Base-by-base conservation (phyloP, 441 rosid genomes). In the Mallotus repandus region DNA sequence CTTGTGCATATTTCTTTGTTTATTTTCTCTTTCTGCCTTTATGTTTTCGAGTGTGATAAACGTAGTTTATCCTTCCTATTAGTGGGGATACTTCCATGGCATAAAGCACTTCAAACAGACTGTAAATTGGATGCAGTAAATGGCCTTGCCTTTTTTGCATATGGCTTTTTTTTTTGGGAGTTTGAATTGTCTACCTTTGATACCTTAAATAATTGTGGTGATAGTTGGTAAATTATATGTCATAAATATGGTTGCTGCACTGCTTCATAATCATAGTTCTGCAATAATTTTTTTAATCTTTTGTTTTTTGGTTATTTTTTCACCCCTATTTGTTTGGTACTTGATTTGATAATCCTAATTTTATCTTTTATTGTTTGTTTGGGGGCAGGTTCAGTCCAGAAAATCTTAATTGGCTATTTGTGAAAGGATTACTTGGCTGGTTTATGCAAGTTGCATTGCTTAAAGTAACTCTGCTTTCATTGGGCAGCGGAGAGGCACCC, bases 401-500 rank as follows among this genome's bases (percentile, higher is more conserved):
- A 80, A 88, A 91, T 74, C 83, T 95, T 48, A 91, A 88, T 73
- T 92, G 96, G 97, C 81, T 91, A 80, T 91, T 92, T 66, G 81
- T 84, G 76, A 92, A 91, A 86, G 98, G 99, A 71, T 80, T 91
- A 73, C 84, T 95, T 48, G 98, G 97, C 54, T 92, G 99, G 99
- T 85, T 86, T 80, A 43, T 87, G 81, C 97, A 95, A 84, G 91
- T 89, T 76, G 83, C 84, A 77, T 81, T 94, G 79, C 92, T 94
- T 74, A 94, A 95, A 82, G 82, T 89, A 62, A 84, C 91, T 25
- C 81, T 95, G 76, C 87, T 95, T 29, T 89, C 96, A 68, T 60
- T 95, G 85, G 94, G 94, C 60, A 86, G 89, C 21, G 98, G 89
- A 7, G 95, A 92, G 88, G 96, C 93, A 68, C 96, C 99, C 0